Evolutionary conservation across 257 asterid species (phyloP), one percentile per base, ranked within the genome.

Genomic region (Hygrophila difformis): DNA sequence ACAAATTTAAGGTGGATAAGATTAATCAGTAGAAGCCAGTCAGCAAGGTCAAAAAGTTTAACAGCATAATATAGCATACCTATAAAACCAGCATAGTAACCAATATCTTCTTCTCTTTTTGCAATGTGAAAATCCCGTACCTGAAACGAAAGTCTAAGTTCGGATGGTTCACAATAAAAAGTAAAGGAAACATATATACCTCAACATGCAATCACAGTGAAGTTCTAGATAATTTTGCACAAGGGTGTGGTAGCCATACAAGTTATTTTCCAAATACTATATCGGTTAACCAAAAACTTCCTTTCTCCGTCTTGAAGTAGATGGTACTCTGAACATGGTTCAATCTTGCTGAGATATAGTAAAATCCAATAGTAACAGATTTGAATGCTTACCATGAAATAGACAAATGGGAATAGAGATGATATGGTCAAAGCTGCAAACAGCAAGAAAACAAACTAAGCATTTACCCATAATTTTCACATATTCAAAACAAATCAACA

Each of bases 391-490:
- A 79, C 94, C 92, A 83, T 84, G 58, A 84, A 84, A 60, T 79
- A 84, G 19, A 84, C 81, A 77, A 84, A 84, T 3, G 93, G 93
- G 56, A 77, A 84, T 45, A 84, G 88, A 18, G 94, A 84, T 13
- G 88, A 65, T 63, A 79, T 77, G 8, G 94, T 70, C 60, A 84
- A 53, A 58, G 85, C 94, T 84, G 88, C 42, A 63, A 21, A 69
- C 29, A 18, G 11, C 36, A 56, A 31, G n/a, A 26, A 36, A n/a
- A 29, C 2, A 46, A 38, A 20, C n/a, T n/a, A 33, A 26, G 8
- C 21, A 44, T 14, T 31, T n/a, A 12, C 44, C 23, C 12, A 21
- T 12, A n/a, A n/a, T n/a, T n/a, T n/a, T n/a, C n/a, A n/a, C n/a
- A n/a, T n/a, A n/a, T n/a, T n/a, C n/a, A n/a, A n/a, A n/a, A n/a